These are phyloP conservation scores for Tuber magnatum DNA, from an alignment of 495 filamentous ascomycete species.

Conservation along the genomic window DNA sequence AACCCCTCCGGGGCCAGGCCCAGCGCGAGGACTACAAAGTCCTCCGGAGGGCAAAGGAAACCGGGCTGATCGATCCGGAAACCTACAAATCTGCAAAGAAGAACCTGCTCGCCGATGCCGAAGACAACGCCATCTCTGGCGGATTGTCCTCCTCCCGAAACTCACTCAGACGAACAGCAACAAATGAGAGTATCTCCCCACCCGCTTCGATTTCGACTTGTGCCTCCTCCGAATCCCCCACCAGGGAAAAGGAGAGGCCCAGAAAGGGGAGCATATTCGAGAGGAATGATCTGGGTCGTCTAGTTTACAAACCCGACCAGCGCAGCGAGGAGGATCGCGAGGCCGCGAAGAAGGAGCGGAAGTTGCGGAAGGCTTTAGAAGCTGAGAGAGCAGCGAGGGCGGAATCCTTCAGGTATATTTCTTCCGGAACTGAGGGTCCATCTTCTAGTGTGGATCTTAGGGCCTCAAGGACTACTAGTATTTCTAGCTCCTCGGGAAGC, in stretches of 20 bases:
- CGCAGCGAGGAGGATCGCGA: slow-evolving; percentile 25
- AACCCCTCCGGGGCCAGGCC: slow-evolving; percentile 29
- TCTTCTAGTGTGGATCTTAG: background rate
- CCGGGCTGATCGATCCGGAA: slow-evolving; percentile 21
- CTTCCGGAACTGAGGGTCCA: background rate
- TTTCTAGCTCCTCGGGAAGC: background rate
- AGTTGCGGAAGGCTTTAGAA: slow-evolving; percentile 18
- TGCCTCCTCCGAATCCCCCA: slow-evolving; percentile 6
- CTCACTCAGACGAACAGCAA: background rate
- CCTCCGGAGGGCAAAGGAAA: slow-evolving; percentile 20
- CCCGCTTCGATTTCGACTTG: slow-evolving; percentile 6
- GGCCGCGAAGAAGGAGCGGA: slow-evolving; percentile 12
- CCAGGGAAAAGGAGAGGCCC: slow-evolving; percentile 10
- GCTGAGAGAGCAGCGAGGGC: slow-evolving; percentile 10
- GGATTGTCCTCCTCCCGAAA: background rate
- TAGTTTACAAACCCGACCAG: slow-evolving; percentile 27
- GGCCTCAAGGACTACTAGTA: background rate
- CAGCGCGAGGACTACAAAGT: slow-evolving; percentile 32
- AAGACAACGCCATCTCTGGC: background rate
- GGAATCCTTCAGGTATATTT: background rate
- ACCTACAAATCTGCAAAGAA: slow-evolving; percentile 30
- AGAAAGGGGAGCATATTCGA: slow-evolving; percentile 38
- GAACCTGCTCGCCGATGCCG: slow-evolving; percentile 11
- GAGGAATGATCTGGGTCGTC: slow-evolving; percentile 25
- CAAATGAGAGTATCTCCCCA: slow-evolving; percentile 5